Evolutionary conservation across 2,329 filamentous ascomycete species (phyloP), one percentile per base, ranked within the genome.

Genomic region (Xylaria multiplex): DNA sequence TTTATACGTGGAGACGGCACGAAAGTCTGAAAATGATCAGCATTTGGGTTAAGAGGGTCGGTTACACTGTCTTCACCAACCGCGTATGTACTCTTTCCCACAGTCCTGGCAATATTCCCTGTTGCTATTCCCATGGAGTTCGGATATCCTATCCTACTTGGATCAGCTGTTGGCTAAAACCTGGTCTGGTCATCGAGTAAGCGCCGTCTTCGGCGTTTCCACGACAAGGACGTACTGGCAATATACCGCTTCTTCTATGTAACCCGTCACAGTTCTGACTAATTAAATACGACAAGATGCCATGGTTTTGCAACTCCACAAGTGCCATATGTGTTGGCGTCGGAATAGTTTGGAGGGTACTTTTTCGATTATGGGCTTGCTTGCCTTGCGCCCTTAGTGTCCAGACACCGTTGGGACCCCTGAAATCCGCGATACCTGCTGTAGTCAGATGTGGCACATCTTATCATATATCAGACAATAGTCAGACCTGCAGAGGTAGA

Each of bases 71-170:
- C 8, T 43, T 11, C 27, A 70, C 62, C 13, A 70, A 81, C 79
- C 81, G 16, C 82, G 77, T 13, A 84, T 77, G 30, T 82, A 84
- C 59, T 84, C 81, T 35, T 82, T 81, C 0, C 78, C 78, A 42
- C 81, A 84, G 9, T 80, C 77, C 48, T 58, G 19, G 67, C 82
- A 84, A 32, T 73, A 79, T 59, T 84, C 82, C 0, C 78, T 77
- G 48, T 83, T 84, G 42, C 77, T 83, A 52, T 84, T 84, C 0
- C 82, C 81, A 35, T 84, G 82, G 0, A 84, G 75, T 61, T 84
- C 82, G 0, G 82, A 82, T 50, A 84, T 82, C 9, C 58, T 77
- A 7, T 79, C 75, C 81, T 83, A 46, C 32, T 43, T 22, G 19
- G 32, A 7, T 2, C 22, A 37, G 48, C 19, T 24, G 35, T 58